These are phyloP conservation scores for Corchorus olitorius DNA, from an alignment of 345 rosid genomes.

Conservation along the genomic window DNA sequence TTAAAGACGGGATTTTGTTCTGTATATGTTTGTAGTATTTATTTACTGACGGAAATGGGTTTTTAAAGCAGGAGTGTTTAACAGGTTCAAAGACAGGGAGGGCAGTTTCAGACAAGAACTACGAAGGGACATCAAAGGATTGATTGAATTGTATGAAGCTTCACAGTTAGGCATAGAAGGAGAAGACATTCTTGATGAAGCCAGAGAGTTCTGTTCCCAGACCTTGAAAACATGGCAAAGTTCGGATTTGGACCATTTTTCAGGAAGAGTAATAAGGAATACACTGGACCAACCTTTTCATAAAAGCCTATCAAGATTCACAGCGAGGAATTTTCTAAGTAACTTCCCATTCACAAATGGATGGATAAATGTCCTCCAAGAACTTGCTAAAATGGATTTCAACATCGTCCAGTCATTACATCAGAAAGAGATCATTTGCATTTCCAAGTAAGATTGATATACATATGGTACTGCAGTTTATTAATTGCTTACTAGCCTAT, in stretches of 20 bases:
- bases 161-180: conserved; percentile 48
- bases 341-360: conserved; percentile 17
- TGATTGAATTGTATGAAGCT: conserved; percentile 56
- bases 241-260: conserved; percentile 6
- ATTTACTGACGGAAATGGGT: neutral
- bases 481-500: too few relatives aligned
- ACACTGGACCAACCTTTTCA: conserved; percentile 42
- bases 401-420: conserved; percentile 31
- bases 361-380: conserved; percentile 37
- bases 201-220: conserved; percentile 26
- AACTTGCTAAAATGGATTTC: conserved; percentile 41
- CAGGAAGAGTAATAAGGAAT: conserved; percentile 17
- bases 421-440: conserved; percentile 37
- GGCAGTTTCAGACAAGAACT: conserved; percentile 24
- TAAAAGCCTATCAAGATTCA: conserved; percentile 40
- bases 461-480: too few relatives aligned
- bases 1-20: too few relatives aligned
- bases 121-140: conserved; percentile 33
- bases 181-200: conserved; percentile 49
- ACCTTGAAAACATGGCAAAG: conserved; percentile 25
- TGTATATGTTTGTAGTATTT: too few relatives aligned
- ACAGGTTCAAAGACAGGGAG: conserved; percentile 31
- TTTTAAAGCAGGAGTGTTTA: conserved; percentile 34
- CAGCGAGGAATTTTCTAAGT: conserved; percentile 23
- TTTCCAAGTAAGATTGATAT: conserved; percentile 28